Conservation (phyloP, 352 stramenopile species). For the Aphanomyces euteiches region DNA sequence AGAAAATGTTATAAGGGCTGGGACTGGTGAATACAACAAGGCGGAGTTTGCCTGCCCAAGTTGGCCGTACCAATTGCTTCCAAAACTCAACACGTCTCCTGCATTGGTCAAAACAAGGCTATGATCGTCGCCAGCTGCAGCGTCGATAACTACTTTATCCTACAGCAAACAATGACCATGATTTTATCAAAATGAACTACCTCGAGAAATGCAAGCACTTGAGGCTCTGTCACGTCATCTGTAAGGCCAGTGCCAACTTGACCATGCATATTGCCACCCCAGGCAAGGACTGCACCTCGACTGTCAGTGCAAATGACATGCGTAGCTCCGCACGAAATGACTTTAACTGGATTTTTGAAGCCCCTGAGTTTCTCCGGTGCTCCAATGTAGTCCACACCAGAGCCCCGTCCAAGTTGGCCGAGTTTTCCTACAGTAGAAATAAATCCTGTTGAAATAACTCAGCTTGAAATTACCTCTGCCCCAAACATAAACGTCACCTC, state of each 20-base stretch:
- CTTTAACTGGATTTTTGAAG: constrained; percentile 34
- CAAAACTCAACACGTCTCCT: constrained; percentile 53
- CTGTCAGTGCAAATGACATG: constrained; percentile 42
- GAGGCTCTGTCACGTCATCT: constrained; percentile 14
- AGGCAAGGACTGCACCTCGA: constrained; percentile 43
- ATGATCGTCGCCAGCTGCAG: constrained; percentile 63
- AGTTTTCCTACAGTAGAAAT: neutral
- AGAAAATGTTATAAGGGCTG: neutral
- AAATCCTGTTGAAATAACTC: neutral
- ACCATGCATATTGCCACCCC: constrained; percentile 62
- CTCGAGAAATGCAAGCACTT: neutral
- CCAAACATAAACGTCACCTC: constrained; percentile 31
- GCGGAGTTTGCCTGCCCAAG: constrained; percentile 36
- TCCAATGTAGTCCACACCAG: constrained; percentile 33
- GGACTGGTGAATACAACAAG: constrained; percentile 1
- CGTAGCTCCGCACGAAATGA: constrained; percentile 44
- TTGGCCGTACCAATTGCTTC: constrained; percentile 69
- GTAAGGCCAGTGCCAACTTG: constrained; percentile 48
- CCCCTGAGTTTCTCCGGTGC: constrained; percentile 20
- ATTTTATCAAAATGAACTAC: neutral
- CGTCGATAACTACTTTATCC: constrained; percentile 35
- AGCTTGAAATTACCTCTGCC: constrained; percentile 8
- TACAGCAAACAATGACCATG: neutral
- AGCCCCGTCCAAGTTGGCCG: neutral
- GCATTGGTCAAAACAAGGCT: constrained; percentile 50